Evolutionary conservation across 2,329 filamentous ascomycete genomes (phyloP), one percentile per base, ranked within the genome.

Genomic region (Magnaporthiopsis poae): DNA sequence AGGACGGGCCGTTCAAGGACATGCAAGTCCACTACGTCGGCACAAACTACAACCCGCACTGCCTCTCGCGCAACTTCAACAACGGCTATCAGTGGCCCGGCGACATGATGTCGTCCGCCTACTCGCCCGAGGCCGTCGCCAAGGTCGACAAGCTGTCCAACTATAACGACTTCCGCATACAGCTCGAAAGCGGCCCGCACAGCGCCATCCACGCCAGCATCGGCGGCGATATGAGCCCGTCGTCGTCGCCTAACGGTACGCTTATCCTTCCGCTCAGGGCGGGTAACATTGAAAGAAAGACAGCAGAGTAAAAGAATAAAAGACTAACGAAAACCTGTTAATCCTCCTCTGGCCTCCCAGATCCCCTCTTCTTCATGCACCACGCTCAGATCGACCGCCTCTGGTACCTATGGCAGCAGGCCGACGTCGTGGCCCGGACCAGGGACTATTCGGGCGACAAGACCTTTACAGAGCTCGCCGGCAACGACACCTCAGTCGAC

Each of bases 321-420:
- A 33, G 3, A 33, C 31, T 33, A 33, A 33, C 3, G 8, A 33
- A 33, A 33, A 33, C 31, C 31, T 35, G 33, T 9, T 35, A 9
- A 35, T 35, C 1, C 11, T 35, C 8, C 33, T 5, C 7, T 35
- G 33, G 33, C 33, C n/a, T n/a, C n/a, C n/a, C n/a, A 35, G 33
- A 82, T 67, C 80, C 80, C 2, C 78, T 72, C 1, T 82, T 82
- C 72, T 82, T 75, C n/a, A 67, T 80, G 12, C 80, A 82, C 68
- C 80, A 82, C 66, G 78, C 73, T 0, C 75, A 80, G 68, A 77
- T 83, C 65, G 80, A 83, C 68, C 74, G 80, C 12, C 74, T 80
- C 62, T 81, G 80, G 72, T 81, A 78, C 71, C 78, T 82, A 69
- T 82, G 80, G 80, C 80, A 82, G 72, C 80, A 56, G 52, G 31